Base-by-base conservation (phyloP, 2,329 filamentous ascomycete species). In the Arthroderma sp. region DNA sequence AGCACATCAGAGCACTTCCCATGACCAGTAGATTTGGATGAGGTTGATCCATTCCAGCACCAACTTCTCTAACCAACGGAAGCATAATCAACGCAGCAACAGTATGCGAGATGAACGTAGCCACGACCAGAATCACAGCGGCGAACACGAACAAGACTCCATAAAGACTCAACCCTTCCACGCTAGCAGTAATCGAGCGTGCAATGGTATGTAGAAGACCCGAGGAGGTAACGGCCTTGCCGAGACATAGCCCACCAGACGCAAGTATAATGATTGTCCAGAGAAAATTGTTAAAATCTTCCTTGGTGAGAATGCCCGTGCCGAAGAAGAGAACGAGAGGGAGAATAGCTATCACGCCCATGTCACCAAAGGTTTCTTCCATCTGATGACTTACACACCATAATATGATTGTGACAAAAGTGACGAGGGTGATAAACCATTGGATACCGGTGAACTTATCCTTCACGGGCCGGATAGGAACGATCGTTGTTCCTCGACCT, bases 181-280 rank as follows among this genome's bases (percentile, higher is more conserved):
- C 86, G 22, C 73, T 66, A 1, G 69, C 66, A 0, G 85, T 88
- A 50, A 98, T 94, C 7, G 73, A 66, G 4, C 73, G 70, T 2
- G 91, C 91, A 41, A 98, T 83, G 0, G 87, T 93, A 60, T 94
- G 84, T 30, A 98, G 71, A 7, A 98, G 73, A 1, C 91, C 91
- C 0, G 89, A 96, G 0, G 85, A 91, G 51, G 87, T 89, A 47
- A 98, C 91, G 0, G 89, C 85, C 62, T 94, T 95, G 46, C 91
- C 91, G 0, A 98, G 78, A 1, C 87, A 87, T 31, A 98, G 69
- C 5, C 91, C 91, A 39, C 91, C 91, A 0, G 91, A 89, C 0
- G 91, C 91, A 15, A 98, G 80, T 57, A 98, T 96, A 65, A 98
- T 95, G 64, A 98, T 98, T 15, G 93, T 98, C 91, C 91, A 98